Evolutionary conservation across 2,329 filamentous ascomycete species (phyloP).

Genomic region (Zalaria obscura): DNA sequence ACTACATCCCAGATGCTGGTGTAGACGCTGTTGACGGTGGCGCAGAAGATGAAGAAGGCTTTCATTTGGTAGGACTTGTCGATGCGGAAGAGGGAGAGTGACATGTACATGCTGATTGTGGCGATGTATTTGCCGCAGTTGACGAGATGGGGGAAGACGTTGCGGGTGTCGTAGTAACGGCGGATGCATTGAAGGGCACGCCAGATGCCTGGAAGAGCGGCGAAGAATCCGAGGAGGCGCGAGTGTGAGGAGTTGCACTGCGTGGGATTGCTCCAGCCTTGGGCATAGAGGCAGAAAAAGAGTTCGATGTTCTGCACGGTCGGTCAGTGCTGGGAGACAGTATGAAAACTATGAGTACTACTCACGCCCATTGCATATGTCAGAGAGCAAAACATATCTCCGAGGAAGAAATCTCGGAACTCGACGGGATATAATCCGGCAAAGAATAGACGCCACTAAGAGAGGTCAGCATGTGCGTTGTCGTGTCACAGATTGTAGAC

Average conservation of each 20-base stretch:
- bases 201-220: conserved; percentile 73
- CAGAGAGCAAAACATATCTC: conserved; percentile 93
- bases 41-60: conserved; percentile 66
- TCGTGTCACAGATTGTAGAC: conserved; percentile 18
- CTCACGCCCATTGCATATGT: conserved; percentile 79
- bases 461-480: conserved; percentile 14
- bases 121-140: conserved; percentile 87
- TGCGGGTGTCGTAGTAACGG: conserved; percentile 74
- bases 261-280: conserved; percentile 55
- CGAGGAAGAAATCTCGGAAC: conserved; percentile 93
- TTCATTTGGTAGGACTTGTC: conserved; percentile 40
- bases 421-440: conserved; percentile 87
- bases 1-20: conserved; percentile 33
- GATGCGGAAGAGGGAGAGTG: conserved; percentile 73
- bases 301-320: conserved; percentile 61
- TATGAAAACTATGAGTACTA: conserved; percentile 11
- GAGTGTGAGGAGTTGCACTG: conserved; percentile 81
- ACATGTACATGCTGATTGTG: conserved; percentile 67
- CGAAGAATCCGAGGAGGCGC: conserved; percentile 72
- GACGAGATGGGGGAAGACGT: conserved; percentile 80
- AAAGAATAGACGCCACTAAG: conserved; percentile 66
- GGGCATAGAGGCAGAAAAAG: conserved; percentile 89
- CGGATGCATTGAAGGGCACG: conserved; percentile 80
- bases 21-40: conserved; percentile 71
- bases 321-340: conserved; percentile 10